Evolutionary conservation across 805 yeast species (phyloP), one percentile per base, ranked within the genome.

Genomic region (Starmerella khaoyaiensis): DNA sequence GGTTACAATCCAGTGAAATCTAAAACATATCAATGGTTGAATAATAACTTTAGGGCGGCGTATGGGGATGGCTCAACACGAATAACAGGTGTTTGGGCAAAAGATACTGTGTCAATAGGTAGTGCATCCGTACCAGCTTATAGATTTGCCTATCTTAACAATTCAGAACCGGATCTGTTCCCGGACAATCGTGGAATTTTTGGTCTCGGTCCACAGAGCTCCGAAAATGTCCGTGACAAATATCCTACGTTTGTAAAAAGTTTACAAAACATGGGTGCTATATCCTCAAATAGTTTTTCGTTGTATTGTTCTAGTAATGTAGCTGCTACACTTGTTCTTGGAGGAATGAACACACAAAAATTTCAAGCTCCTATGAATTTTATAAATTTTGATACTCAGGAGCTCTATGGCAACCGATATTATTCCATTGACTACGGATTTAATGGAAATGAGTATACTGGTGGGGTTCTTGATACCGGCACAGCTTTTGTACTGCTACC

Each of bases 111-210:
- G 5, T 44, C 50, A 1, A 47, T 81, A 36, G 71, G 72, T 32
- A 69, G 66, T 36, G 69, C 65, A 36, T 56, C 67, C 12, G 57
- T 65, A 3, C 62, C 77, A 7, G 46, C 62, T 1, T 57, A 77
- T 26, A 71, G 81, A 5, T 68, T 84, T 56, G 94, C 87, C 1
- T 71, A 80, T 15, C 84, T 78, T 7, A 72, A 75, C 52, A 55
- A 58, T 26, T 68, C 84, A 2, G 70, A 71, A 42, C 73, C 86
- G 4, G 56, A 71, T 8, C 21, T n/a, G 26, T 57, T 65, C 46
- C 90, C 93, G 37, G 25, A 18, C 23, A 17, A 19, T 18, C 17
- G 15, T 4, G 45, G 45, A 15, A 52, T 58, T 21, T 41, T 58
- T 35, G 62, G 61, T 15, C 48, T 58, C 21, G 61, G 60, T 11